Percentiles rank a stretch among this genome's conserved stretches.
Conservation (phyloP, 139 green algal species). For the Haematococcus lacustris region DNA sequence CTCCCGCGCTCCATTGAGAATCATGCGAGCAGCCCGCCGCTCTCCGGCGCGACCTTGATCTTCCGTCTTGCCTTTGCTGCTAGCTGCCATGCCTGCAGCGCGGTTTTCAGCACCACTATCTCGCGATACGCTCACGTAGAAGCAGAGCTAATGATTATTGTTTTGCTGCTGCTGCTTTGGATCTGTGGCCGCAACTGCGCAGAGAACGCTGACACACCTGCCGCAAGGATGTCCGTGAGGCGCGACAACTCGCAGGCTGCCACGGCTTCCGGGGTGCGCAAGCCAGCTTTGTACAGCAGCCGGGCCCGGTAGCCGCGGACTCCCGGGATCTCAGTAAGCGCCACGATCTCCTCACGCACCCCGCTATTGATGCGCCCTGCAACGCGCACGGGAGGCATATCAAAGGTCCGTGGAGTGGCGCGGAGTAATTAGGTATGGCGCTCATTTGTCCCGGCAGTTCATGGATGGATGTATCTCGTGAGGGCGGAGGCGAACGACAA, state of each 20-base stretch:
- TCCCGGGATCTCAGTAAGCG: constrained; percentile 64
- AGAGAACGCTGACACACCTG: background rate
- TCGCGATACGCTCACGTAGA: too few relatives aligned
- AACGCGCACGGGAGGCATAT: too few relatives aligned
- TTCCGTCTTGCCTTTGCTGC: too few relatives aligned
- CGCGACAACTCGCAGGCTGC: constrained; percentile 19
- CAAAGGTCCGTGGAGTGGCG: too few relatives aligned
- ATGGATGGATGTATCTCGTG: too few relatives aligned
- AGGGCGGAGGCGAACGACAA: too few relatives aligned
- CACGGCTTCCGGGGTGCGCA: constrained; percentile 62
- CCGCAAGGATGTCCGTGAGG: constrained; percentile 6
- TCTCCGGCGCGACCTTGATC: background rate
- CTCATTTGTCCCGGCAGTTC: too few relatives aligned
- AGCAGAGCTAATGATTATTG: too few relatives aligned
- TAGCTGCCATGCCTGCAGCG: too few relatives aligned
- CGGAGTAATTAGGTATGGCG: too few relatives aligned
- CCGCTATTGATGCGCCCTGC: constrained; percentile 48
- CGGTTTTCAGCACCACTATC: too few relatives aligned
- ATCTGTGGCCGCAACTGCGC: background rate
- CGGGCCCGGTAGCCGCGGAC: constrained; percentile 53
- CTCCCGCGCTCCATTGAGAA: constrained; percentile 36
- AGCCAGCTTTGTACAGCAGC: constrained; percentile 70
- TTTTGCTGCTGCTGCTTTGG: background rate
- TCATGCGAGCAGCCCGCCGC: constrained; percentile 31
- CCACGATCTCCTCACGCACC: constrained; percentile 64